These are phyloP conservation scores for Neofusicoccum laricinum DNA, from an alignment of 2,329 filamentous ascomycete species.

Conservation along the genomic window DNA sequence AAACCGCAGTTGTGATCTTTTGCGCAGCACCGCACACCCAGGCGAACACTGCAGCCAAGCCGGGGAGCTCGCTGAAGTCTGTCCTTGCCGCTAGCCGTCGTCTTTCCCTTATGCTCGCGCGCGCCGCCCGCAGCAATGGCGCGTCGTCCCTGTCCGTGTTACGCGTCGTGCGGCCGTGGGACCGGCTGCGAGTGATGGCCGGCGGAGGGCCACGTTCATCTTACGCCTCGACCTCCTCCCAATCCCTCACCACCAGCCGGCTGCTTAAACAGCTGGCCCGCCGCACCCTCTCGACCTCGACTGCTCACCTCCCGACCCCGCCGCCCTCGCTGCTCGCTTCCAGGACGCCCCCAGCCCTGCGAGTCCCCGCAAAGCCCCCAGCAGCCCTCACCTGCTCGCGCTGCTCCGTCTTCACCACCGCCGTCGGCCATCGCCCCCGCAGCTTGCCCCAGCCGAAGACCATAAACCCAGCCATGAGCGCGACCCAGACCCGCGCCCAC, in stretches of 20 bases:
- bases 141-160: conserved; percentile 14
- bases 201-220: conserved; percentile 14
- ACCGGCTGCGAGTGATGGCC: conserved; percentile 15
- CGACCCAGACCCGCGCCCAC: conserved; percentile 31
- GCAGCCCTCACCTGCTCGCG: not conserved
- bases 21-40: not conserved
- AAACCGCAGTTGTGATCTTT: not conserved
- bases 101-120: conserved; percentile 16
- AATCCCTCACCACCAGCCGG: not conserved
- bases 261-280: not conserved
- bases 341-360: not conserved
- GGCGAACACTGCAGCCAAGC: conserved; percentile 1
- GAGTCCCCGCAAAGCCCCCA: not conserved
- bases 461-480: conserved; percentile 20
- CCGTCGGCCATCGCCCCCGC: conserved; percentile 31
- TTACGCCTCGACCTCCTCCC: conserved; percentile 10
- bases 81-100: not conserved
- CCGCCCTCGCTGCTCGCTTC: not conserved
- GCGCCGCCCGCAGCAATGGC: conserved; percentile 13
- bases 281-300: not conserved
- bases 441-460: conserved; percentile 22
- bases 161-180: conserved; percentile 14
- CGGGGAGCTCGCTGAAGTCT: not conserved
- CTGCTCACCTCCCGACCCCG: not conserved
- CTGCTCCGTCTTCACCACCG: conserved; percentile 40